Conservation (phyloP, 73 alveolate species). For the Symbiodinium natans region DNA sequence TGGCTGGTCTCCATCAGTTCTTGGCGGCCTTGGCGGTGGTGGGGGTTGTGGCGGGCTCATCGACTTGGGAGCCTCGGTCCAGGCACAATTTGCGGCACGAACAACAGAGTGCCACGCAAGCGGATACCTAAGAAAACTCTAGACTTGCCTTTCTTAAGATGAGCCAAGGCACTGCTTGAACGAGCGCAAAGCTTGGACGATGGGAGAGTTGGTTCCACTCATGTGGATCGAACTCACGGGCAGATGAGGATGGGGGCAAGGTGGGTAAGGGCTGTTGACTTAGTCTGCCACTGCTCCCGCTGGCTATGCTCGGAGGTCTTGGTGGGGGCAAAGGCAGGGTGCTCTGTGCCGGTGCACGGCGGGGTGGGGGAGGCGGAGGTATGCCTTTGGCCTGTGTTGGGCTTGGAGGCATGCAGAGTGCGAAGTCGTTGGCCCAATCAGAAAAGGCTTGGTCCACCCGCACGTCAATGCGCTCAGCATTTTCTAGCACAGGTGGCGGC, state of each 20-base stretch:
- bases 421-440: constrained; percentile 55
- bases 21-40: not conserved
- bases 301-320: not conserved
- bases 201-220: not conserved
- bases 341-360: not conserved
- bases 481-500: constrained; percentile 34
- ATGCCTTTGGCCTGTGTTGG: not conserved
- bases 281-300: not conserved
- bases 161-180: not conserved
- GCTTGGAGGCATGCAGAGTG: not conserved
- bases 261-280: no score
- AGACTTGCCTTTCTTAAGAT: not conserved
- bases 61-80: not conserved
- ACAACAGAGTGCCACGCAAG: not conserved
- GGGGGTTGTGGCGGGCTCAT: not conserved
- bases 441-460: constrained; percentile 60
- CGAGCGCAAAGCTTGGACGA: not conserved
- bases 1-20: not conserved
- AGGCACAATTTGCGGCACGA: no score
- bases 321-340: constrained; percentile 50
- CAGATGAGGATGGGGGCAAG: not conserved
- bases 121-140: not conserved
- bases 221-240: not conserved
- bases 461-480: constrained; percentile 39
- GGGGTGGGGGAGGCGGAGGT: constrained; percentile 63